Percentiles rank a stretch among this genome's conserved stretches.
Conservation (phyloP, 2,329 filamentous ascomycete genomes). For the Diaporthe sp. region DNA sequence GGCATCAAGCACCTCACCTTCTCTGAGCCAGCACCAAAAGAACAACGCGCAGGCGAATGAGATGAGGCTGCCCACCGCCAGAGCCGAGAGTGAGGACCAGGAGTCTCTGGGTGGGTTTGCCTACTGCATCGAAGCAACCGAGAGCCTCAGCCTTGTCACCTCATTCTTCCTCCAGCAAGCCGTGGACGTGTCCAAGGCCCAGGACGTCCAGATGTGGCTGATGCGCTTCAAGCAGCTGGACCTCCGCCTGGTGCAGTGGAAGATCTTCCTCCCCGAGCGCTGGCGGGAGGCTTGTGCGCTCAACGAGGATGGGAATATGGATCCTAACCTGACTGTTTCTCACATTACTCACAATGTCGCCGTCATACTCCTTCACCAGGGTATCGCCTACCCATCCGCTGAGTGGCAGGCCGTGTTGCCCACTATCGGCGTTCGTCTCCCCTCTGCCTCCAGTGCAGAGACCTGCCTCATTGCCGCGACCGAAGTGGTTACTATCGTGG, state of each 20-base stretch:
- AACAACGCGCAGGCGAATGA: not conserved
- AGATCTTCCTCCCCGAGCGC: conserved; percentile 58
- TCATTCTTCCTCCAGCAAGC: conserved; percentile 58
- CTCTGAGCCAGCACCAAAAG: not conserved
- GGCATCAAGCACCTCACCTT: not conserved
- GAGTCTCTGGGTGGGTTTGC: conserved; percentile 54
- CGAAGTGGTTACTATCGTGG: conserved; percentile 54
- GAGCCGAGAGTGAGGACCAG: conserved; percentile 21
- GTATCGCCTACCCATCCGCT: conserved; percentile 54
- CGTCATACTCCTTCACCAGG: conserved; percentile 57
- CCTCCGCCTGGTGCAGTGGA: conserved; percentile 59
- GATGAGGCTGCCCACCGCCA: conserved; percentile 1
- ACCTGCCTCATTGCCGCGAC: conserved; percentile 55
- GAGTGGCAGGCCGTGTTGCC: conserved; percentile 48
- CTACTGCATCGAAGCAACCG: conserved; percentile 60
- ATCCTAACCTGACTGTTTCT: conserved; percentile 59
- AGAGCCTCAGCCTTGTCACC: conserved; percentile 57
- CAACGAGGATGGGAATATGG: conserved; percentile 55
- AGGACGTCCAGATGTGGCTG: conserved; percentile 57
- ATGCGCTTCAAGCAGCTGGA: conserved; percentile 61
- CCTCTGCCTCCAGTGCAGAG: conserved; percentile 55
- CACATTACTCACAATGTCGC: conserved; percentile 59
- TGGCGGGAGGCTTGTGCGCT: conserved; percentile 57
- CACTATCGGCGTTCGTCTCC: conserved; percentile 47
- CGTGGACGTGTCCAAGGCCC: conserved; percentile 52